A percentile compares a stretch with the other conserved stretches of the same genome.
Conservation (phyloP, 257 asterid species). For the Capsicum chinense region DNA sequence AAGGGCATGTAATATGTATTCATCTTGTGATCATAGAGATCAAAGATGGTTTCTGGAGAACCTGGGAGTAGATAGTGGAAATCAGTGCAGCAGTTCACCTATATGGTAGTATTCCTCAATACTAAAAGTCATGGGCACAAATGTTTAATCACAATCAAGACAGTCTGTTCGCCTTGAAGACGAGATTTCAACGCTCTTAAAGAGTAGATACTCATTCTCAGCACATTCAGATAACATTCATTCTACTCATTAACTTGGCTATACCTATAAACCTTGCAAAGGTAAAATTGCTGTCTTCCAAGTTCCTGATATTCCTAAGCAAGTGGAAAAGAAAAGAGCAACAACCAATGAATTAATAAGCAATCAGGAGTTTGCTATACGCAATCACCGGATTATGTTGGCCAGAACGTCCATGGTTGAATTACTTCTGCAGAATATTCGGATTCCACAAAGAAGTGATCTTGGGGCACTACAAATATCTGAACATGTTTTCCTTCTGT, state of each 20-base stretch:
- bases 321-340: background rate
- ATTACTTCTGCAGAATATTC: background rate
- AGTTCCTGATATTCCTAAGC: background rate
- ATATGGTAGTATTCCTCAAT: background rate
- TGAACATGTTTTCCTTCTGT: background rate
- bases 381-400: background rate
- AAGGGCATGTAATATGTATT: background rate
- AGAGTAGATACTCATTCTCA: background rate
- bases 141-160: background rate
- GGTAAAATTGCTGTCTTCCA: background rate
- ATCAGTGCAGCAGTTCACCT: background rate
- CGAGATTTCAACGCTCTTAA: background rate
- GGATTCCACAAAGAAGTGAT: background rate
- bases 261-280: background rate
- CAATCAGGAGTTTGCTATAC: background rate
- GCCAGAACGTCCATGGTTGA: background rate
- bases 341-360: background rate
- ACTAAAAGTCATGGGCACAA: background rate
- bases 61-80: background rate
- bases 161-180: background rate
- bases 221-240: background rate
- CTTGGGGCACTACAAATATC: background rate
- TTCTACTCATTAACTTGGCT: background rate
- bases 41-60: background rate
- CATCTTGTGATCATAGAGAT: background rate